Evolutionary conservation across 2,329 filamentous ascomycete genomes (phyloP), one percentile per base, ranked within the genome.

Genomic region (Juglanconis juglandina): DNA sequence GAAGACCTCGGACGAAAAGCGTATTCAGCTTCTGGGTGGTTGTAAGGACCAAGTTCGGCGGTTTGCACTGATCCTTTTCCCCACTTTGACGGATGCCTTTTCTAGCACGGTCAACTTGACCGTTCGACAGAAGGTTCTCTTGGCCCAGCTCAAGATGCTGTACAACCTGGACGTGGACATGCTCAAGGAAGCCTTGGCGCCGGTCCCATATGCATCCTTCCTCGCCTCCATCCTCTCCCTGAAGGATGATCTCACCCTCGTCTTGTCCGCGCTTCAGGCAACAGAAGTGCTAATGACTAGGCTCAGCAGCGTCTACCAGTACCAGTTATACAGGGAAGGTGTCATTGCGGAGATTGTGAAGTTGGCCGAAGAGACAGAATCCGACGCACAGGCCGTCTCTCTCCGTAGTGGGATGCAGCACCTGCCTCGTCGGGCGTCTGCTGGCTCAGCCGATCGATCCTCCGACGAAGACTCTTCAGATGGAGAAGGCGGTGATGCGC

Each of bases 61-160:
- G 44, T 99, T 99, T 72, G 91, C 93, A 1, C 84, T 96, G 65
- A 95, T 99, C 61, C 81, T 99, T 10, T 89, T 99, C 65, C 95
- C 95, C 0, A 99, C 95, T 2, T 79, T 99, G 64, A 98, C 95
- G 35, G 93, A 99, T 72, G 94, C 93, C 0, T 99, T 96, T 71
- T 97, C 95, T 10, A 98, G 95, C 74, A 99, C 95, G 0, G 94
- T 99, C 65, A 99, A 99, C 70, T 78, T 98, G 14, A 92, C 87
- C 59, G 95, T 99, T 46, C 89, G 96, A 30, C 92, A 98, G 71
- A 97, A 96, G 75, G 95, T 99, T 3, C 81, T 99, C 39, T 91
- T 87, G 24, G 95, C 94, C n/a, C 95, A 99, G 70, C 79, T 98
- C 49, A 98, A 98, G 77, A 98, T 99, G 92, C 83, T 99, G 9